Conservation (phyloP, 768 basidiomycete genomes). For the Strobilomyces echinocephalus region DNA sequence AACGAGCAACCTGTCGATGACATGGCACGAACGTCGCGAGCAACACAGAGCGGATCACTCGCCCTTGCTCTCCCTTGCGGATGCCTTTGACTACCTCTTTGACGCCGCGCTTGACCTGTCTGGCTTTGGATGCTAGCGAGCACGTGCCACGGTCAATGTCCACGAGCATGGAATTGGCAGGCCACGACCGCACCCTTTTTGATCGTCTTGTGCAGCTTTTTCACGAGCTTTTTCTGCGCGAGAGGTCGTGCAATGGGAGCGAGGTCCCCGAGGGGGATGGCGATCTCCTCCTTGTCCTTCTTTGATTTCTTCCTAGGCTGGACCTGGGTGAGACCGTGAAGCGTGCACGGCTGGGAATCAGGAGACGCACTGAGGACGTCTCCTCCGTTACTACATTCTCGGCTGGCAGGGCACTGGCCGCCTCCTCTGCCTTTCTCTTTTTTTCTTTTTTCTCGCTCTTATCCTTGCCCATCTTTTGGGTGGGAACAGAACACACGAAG, state of each 20-base stretch:
- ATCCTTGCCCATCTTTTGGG: slow-evolving; percentile 56
- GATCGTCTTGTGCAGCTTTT: slow-evolving; percentile 92
- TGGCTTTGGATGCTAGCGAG: slow-evolving; percentile 76
- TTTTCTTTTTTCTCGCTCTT: slow-evolving; percentile 75
- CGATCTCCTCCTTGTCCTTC: slow-evolving; percentile 56
- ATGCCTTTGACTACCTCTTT: slow-evolving; percentile 99
- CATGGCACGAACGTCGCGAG: slow-evolving; percentile 4
- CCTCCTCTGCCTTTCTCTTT: slow-evolving; percentile 49
- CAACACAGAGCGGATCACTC: slow-evolving; percentile 26
- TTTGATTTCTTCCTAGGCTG: slow-evolving; percentile 54
- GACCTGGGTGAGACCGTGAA: slow-evolving; percentile 13
- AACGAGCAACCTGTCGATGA: slow-evolving; percentile 62
- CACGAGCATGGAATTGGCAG: not conserved
- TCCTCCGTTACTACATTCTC: slow-evolving; percentile 50
- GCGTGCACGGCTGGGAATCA: slow-evolving; percentile 26
- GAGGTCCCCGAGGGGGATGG: slow-evolving; percentile 72
- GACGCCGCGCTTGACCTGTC: slow-evolving; percentile 95
- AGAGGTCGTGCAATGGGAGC: slow-evolving; percentile 94
- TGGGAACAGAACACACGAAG: not conserved
- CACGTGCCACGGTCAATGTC: not conserved
- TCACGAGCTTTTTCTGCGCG: slow-evolving; percentile 88
- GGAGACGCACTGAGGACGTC: slow-evolving; percentile 28
- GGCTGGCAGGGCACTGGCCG: slow-evolving; percentile 12
- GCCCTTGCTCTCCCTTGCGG: slow-evolving; percentile 97
- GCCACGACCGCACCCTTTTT: slow-evolving; percentile 63